Conservation (phyloP, 148 eudicot species). For the Heliosperma pusillum region DNA sequence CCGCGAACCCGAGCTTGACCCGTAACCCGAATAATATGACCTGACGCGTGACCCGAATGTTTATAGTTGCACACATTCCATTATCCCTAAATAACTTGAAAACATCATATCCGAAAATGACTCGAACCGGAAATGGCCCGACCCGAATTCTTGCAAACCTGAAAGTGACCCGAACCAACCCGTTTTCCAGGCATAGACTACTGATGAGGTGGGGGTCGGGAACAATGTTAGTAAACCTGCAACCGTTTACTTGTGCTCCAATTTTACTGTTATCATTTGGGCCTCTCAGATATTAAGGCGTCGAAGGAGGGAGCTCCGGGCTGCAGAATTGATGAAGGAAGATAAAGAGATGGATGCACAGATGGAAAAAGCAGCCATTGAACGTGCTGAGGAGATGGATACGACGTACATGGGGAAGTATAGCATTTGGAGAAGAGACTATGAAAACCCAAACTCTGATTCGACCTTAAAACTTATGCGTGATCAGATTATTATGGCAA, state of each 20-base stretch:
- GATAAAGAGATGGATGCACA: constrained; percentile 58
- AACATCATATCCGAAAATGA: too few relatives aligned
- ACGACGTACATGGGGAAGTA: constrained; percentile 76
- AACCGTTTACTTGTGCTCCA: constrained; percentile 12
- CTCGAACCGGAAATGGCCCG: too few relatives aligned
- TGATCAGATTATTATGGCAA: constrained; percentile 98
- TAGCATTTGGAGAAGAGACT: constrained; percentile 92
- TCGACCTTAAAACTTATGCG: constrained; percentile 90
- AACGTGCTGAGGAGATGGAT: constrained; percentile 65
- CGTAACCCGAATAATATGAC: too few relatives aligned
- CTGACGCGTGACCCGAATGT: too few relatives aligned
- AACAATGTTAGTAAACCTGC: not conserved
- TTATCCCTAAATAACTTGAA: too few relatives aligned
- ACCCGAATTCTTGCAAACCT: too few relatives aligned
- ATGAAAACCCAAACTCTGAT: constrained; percentile 86
- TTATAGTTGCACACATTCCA: too few relatives aligned
- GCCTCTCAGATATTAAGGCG: constrained; percentile 54
- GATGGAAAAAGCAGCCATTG: constrained; percentile 81
- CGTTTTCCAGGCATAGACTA: too few relatives aligned
- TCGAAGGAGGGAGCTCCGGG: constrained; percentile 68
- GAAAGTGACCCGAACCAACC: too few relatives aligned
- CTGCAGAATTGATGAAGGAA: constrained; percentile 62
- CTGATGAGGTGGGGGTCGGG: not conserved
- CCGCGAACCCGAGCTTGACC: too few relatives aligned
- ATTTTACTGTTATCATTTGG: not conserved